Base-by-base conservation (phyloP, 2,329 filamentous ascomycete genomes). In the Alternaria infectoria region DNA sequence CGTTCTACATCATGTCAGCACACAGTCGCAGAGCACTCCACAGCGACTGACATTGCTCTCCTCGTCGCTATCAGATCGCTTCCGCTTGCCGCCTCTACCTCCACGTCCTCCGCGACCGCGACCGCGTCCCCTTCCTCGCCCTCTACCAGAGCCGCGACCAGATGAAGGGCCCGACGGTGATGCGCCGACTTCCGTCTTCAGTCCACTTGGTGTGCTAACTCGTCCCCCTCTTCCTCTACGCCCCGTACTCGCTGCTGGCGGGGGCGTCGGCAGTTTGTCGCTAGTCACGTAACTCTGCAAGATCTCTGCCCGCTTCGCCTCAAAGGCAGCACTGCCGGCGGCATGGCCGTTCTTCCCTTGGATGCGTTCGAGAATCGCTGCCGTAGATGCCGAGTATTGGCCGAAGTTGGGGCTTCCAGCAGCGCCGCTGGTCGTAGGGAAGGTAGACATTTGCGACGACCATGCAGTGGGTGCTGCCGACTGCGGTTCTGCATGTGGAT, bases 261-360 rank as follows among this genome's bases (percentile, higher is more conserved):
- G 74, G 6, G 79, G 76, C 28, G 81, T 78, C 13, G 77, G 76
- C 45, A 83, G 70, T 59, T 80, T 81, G 66, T 82, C 80, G 66
- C 81, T 81, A 13, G 81, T 84, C 32, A 79, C 76, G 74, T 83
- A 83, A 61, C 72, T 80, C 68, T 81, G 80, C 63, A 84, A 72
- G 13, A 84, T 79, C 63, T 82, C 79, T 61, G 82, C 81, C 54
- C 80, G 78, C 64, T 83, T 83, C 15, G 82, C 82, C 67, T 84
- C 81, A 69, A 80, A 83, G 19, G 78, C 81, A 25, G 81, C 77
- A 17, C 77, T 79, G 4, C 79, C 77, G 28, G 76, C 74, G 30
- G 74, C 69, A 67, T 74, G 72, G 17, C 76, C 76, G 40, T 60
- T 66, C 61, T 76, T 80, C 26, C 78, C 78, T 54, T 78, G 75